Base-by-base conservation (phyloP, 768 basidiomycete species). In the Leccinum ochraceum region DNA sequence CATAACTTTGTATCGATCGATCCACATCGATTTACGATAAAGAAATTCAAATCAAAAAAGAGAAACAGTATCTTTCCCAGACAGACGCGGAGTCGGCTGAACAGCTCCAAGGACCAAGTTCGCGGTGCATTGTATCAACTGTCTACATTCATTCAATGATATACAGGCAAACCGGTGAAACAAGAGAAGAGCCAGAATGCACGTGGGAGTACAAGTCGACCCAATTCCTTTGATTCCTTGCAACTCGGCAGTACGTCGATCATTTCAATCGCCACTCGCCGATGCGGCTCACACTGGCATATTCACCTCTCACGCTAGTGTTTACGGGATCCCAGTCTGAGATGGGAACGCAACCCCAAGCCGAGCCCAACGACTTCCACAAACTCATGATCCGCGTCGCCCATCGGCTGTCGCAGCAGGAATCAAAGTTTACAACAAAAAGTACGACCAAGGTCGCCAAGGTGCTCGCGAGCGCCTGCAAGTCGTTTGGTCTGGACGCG, bases 361-460 rank as follows among this genome's bases (percentile, higher is more conserved):
- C 11, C 56, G 68, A 61, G 26, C 42, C 57, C 0, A 48, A 34
- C 4, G 64, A 66, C 11, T 48, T 3, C 9, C 60, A 61, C 2
- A 71, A 67, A 36, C 46, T 73, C 37, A 62, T 64, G 60, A 69
- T 74, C n/a, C 75, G 73, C 16, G 71, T 75, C 32, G 67, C 71
- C 36, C 73, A 74, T 48, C 73, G 66, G 9, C 54, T 64, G 0
- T 66, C 74, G 7, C 60, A 60, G 44, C 74, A 74, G 53, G 71
- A 74, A 53, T 65, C 74, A 11, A 75, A 74, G 36, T 75, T 74
- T 26, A 71, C 64, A 24, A 59, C 65, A 5, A 75, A 73, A n/a
- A 42, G 56, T 24, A 66, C 69, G n/a, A 74, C 74, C 20, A 75
- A 60, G n/a, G 73, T 75, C 2, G 53, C 39, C 14, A 74, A 72